A percentile compares a stretch with the other conserved stretches of the same genome.
Conservation (phyloP, 345 rosid species). For the Melaleuca quinquenervia region DNA sequence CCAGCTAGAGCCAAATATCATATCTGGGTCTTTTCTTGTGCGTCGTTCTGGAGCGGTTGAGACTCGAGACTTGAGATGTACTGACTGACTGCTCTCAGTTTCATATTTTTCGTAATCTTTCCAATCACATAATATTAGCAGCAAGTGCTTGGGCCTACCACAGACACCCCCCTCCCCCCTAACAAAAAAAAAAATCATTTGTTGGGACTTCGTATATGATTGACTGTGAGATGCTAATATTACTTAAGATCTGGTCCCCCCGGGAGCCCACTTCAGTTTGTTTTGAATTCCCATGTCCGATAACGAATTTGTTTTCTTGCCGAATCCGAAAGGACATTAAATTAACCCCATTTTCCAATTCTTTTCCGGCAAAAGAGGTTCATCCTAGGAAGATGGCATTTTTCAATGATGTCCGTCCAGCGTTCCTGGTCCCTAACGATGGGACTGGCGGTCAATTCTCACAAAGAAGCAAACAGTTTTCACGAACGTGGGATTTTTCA, state of each 20-base stretch:
- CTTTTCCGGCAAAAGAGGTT: not conserved
- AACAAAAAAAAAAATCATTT: not conserved
- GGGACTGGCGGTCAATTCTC: not conserved
- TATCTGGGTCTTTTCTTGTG: slow-evolving; percentile 6
- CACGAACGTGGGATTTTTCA: not conserved
- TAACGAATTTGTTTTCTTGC: not conserved
- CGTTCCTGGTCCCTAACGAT: not conserved
- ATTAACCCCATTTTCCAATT: not conserved
- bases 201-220: not conserved
- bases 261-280: not conserved
- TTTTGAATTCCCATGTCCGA: not conserved
- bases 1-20: slow-evolving; percentile 7
- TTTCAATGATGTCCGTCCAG: not conserved
- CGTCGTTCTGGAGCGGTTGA: slow-evolving; percentile 3
- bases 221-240: not conserved
- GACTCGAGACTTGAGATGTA: not conserved
- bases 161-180: not conserved
- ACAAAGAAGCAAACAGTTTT: not conserved
- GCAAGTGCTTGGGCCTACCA: not conserved
- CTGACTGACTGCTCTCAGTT: not conserved
- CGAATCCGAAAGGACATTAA: too few species aligned
- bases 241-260: not conserved
- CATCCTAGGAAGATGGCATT: not conserved
- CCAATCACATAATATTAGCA: not conserved
- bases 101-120: not conserved